These are phyloP conservation scores for Sonneratia caseolaris DNA, from an alignment of 345 rosid genomes.

Conservation along the genomic window DNA sequence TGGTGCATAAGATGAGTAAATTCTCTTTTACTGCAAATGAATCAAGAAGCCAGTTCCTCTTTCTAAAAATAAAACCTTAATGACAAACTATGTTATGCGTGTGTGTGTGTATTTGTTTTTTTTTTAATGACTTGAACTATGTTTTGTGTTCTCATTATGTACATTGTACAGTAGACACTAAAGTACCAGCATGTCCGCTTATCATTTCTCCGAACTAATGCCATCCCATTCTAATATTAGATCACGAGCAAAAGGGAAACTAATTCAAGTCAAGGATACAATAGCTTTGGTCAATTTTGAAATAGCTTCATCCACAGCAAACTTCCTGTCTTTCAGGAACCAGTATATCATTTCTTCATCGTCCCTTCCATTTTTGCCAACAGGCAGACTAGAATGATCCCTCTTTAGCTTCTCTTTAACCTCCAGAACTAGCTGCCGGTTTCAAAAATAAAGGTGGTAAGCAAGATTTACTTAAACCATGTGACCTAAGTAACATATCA, in stretches of 20 bases:
- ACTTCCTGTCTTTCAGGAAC: conserved; percentile 71
- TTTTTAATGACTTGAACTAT: not conserved
- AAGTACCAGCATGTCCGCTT: not conserved
- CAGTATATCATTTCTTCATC: conserved; percentile 90
- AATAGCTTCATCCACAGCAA: conserved; percentile 53
- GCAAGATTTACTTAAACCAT: not conserved
- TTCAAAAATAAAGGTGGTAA: not conserved
- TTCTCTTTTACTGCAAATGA: not conserved
- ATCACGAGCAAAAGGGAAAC: not conserved
- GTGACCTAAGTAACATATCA: not conserved
- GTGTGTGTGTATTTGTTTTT: too few relatives aligned
- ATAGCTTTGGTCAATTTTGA: conserved; percentile 61
- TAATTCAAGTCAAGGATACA: conserved; percentile 40
- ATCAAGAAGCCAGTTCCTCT: not conserved
- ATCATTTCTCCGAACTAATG: not conserved
- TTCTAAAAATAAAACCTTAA: not conserved
- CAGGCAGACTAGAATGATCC: conserved; percentile 47
- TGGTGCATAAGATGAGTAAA: not conserved
- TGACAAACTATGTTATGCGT: not conserved
- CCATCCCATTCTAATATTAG: not conserved
- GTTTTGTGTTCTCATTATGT: not conserved
- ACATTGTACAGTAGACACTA: not conserved
- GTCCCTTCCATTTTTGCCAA: conserved; percentile 81
- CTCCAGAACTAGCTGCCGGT: conserved; percentile 63
- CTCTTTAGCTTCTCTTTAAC: conserved; percentile 61